A percentile compares a stretch with the other conserved stretches of the same genome.
Evolutionary conservation across 805 yeast genomes (phyloP).

Genomic region (Wickerhamomyces sydowiorum): DNA sequence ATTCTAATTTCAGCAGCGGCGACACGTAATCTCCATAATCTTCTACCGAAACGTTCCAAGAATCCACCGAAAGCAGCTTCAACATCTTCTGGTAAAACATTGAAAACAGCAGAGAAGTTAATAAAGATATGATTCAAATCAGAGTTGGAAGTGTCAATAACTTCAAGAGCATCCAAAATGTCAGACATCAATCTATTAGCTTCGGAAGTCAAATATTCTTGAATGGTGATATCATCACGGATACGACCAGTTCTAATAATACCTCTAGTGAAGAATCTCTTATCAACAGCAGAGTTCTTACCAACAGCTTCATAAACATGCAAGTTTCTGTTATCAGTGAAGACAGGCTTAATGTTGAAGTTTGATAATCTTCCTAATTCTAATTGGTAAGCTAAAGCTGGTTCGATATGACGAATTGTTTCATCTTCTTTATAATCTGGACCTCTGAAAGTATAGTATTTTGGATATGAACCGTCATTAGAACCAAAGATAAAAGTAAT

Average conservation of each 20-base stretch:
- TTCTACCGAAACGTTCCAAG: slow-evolving; percentile 94
- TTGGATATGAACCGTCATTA: slow-evolving; percentile 83
- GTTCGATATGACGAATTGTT: slow-evolving; percentile 96
- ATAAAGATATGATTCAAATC: slow-evolving; percentile 96
- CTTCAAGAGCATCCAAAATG: slow-evolving; percentile 90
- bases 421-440: slow-evolving; percentile 82
- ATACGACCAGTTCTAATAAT: slow-evolving; percentile 94
- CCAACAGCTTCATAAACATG: slow-evolving; percentile 97
- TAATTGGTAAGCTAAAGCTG: slow-evolving; percentile 95
- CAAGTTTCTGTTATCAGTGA: slow-evolving; percentile 94
- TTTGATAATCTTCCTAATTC: slow-evolving; percentile 92
- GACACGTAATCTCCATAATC: slow-evolving; percentile 93
- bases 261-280: slow-evolving; percentile 95
- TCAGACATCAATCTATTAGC: slow-evolving; percentile 95
- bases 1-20: slow-evolving; percentile 97
- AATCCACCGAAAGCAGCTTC: slow-evolving; percentile 97
- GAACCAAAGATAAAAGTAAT: slow-evolving; percentile 86
- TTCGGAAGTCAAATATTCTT: slow-evolving; percentile 93
- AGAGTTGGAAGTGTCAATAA: slow-evolving; percentile 89
- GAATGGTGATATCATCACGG: slow-evolving; percentile 86
- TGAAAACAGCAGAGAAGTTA: slow-evolving; percentile 93
- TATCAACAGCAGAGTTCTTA: slow-evolving; percentile 88
- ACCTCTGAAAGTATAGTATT: slow-evolving; percentile 92
- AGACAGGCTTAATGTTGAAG: slow-evolving; percentile 90
- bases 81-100: slow-evolving; percentile 90